Evolutionary conservation across 306 rosid species (phyloP).

Genomic region (Dalbergia cochinchinensis): DNA sequence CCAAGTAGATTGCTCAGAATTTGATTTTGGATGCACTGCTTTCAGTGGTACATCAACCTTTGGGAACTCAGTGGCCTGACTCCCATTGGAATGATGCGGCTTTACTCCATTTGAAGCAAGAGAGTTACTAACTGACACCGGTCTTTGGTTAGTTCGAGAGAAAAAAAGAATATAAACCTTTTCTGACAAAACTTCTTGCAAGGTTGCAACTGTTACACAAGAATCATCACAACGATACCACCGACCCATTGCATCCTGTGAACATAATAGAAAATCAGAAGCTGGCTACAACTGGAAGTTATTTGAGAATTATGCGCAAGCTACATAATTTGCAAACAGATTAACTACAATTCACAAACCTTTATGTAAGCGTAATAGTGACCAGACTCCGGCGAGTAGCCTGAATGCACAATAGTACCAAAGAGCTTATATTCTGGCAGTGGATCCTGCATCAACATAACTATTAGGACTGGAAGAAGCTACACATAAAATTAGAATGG

Average conservation of each 20-base stretch:
- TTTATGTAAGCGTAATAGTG: conserved; percentile 96
- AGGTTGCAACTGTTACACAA: conserved; percentile 73
- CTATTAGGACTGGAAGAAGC: conserved; percentile 40
- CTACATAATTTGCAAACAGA: conserved; percentile 13
- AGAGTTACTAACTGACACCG: conserved; percentile 56
- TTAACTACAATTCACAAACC: conserved; percentile 54
- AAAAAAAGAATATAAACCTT: conserved; percentile 95
- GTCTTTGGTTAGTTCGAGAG: conserved; percentile 85
- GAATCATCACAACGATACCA: conserved; percentile 99
- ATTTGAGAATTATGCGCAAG: conserved; percentile 6
- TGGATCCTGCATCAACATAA: conserved; percentile 72
- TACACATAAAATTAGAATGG: conserved; percentile 1
- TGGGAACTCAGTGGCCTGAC: conserved; percentile 58
- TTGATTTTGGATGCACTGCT: conserved; percentile 55
- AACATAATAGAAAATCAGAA: conserved; percentile 44
- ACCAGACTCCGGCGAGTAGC: conserved; percentile 96
- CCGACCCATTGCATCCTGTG: conserved; percentile 86
- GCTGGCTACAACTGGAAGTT: neutral
- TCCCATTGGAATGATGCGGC: conserved; percentile 71
- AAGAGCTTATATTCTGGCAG: conserved; percentile 96
- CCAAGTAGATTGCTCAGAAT: conserved; percentile 61
- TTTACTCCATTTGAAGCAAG: conserved; percentile 70
- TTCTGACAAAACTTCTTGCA: conserved; percentile 92
- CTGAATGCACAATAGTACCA: conserved; percentile 98
- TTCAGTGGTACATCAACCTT: conserved; percentile 60